A percentile compares a stretch with the other conserved stretches of the same genome.
Evolutionary conservation across 2,329 filamentous ascomycete species (phyloP).

Genomic region (Aureobasidium sp.): DNA sequence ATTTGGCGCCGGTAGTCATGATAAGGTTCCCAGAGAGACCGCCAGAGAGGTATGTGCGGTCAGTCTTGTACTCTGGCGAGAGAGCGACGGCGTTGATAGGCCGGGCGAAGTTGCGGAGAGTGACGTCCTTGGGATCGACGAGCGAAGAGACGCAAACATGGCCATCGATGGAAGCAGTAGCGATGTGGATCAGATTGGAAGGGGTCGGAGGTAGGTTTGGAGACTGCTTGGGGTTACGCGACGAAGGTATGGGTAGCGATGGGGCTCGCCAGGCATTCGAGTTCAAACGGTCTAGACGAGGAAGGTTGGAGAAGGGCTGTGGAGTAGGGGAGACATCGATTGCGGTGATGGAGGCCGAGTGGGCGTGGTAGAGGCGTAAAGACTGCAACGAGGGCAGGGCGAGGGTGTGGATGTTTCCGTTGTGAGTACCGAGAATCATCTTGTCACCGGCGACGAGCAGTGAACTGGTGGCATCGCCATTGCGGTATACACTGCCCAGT

Average conservation of each 20-base stretch:
- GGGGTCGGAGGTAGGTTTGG: slow-evolving; percentile 60
- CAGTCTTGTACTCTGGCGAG: slow-evolving; percentile 90
- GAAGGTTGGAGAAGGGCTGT: slow-evolving; percentile 37
- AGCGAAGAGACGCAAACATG: slow-evolving; percentile 89
- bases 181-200: slow-evolving; percentile 88
- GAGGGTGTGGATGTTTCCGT: slow-evolving; percentile 89
- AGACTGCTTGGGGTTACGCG: slow-evolving; percentile 35
- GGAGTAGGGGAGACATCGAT: slow-evolving; percentile 87
- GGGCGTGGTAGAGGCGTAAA: slow-evolving; percentile 81
- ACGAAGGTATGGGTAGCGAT: background rate
- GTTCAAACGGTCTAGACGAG: slow-evolving; percentile 2
- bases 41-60: slow-evolving; percentile 82
- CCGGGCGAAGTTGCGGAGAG: slow-evolving; percentile 84
- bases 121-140: slow-evolving; percentile 80
- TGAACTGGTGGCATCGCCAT: slow-evolving; percentile 87
- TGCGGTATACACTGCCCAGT: slow-evolving; percentile 75
- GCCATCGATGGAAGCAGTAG: slow-evolving; percentile 88
- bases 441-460: slow-evolving; percentile 92
- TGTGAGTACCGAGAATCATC: slow-evolving; percentile 94
- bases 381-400: slow-evolving; percentile 73
- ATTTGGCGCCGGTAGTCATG: slow-evolving; percentile 70
- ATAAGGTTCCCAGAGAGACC: slow-evolving; percentile 82
- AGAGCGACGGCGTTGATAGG: slow-evolving; percentile 86
- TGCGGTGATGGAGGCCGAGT: slow-evolving; percentile 81
- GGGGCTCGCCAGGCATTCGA: slow-evolving; percentile 9